Evolutionary conservation across 1,284 basidiomycete species (phyloP), one percentile per base, ranked within the genome.

Genomic region (Boletus semigastroideus): DNA sequence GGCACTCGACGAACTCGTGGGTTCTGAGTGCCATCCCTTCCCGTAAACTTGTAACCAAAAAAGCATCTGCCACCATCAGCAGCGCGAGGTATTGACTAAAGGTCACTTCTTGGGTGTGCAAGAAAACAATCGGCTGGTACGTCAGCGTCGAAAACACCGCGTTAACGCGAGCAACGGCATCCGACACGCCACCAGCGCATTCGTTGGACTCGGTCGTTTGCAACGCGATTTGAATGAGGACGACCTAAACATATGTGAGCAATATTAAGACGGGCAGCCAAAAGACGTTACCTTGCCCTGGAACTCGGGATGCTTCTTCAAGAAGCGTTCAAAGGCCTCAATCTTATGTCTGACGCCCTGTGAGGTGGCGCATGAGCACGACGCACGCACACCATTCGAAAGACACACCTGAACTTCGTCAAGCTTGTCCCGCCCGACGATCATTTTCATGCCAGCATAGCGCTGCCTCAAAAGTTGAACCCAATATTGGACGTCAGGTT

Each of bases 401-500:
- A 42, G 30, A 39, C 46, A 36, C 17, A 78, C 82, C 67, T 92
- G 89, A 57, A 94, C 80, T 63, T 89, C 88, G 63, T 94, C 92
- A 22, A 94, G 78, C 72, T 94, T 94, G 70, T 94, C 92, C 8
- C 92, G 76, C 0, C 90, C 92, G 2, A 94, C 92, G 49, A 94
- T 82, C 64, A 94, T 78, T 71, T 88, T 89, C 80, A 90, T 88
- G 4, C 90, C 91, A 1, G 82, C 78, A 63, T 94, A 94, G 5
- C 91, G 83, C 67, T 92, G 86, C 42, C 78, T 79, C 28, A 94
- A 74, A 5, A 85, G 79, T 30, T 82, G 75, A 5, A 91, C 85
- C 90, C 92, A 94, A 58, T 94, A 89, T 5, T 77, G 71, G 3
- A 94, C 92, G 49, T 93, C 91, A 0, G 84, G 80, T 46, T 92